Evolutionary conservation across 2,329 filamentous ascomycete species (phyloP).

Genomic region (Arthroderma uncinatum): DNA sequence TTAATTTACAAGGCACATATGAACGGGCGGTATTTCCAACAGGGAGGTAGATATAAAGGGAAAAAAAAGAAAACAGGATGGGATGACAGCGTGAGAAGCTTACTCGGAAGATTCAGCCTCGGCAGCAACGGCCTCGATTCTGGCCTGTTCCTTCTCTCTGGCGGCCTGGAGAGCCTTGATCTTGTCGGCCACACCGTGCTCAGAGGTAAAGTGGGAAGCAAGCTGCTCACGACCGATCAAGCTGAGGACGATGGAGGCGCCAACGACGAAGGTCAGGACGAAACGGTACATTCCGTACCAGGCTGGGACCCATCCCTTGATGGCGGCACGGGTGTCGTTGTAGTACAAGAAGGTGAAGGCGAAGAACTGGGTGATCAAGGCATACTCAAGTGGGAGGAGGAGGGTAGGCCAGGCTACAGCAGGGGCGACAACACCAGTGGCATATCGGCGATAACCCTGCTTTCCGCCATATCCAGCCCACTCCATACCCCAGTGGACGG

Average conservation of each 20-base stretch:
- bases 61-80: not conserved
- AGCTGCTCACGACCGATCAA: slow-evolving; percentile 75
- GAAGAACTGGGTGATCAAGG: slow-evolving; percentile 72
- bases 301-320: slow-evolving; percentile 63
- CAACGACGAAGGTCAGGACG: slow-evolving; percentile 81
- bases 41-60: not conserved
- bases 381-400: slow-evolving; percentile 71
- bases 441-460: slow-evolving; percentile 68
- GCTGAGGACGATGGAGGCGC: slow-evolving; percentile 66
- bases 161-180: slow-evolving; percentile 42
- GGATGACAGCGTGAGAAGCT: not conserved
- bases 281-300: slow-evolving; percentile 92
- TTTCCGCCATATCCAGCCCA: slow-evolving; percentile 57
- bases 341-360: slow-evolving; percentile 82
- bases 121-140: slow-evolving; percentile 20
- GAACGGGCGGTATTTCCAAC: not conserved
- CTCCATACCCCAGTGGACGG: slow-evolving; percentile 88
- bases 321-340: slow-evolving; percentile 61
- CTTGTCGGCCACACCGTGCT: slow-evolving; percentile 37
- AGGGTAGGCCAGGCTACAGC: slow-evolving; percentile 83
- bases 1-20: slow-evolving; percentile 6
- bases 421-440: slow-evolving; percentile 68
- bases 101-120: slow-evolving; percentile 17
- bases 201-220: slow-evolving; percentile 28
- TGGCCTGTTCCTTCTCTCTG: slow-evolving; percentile 34